Evolutionary conservation across 192 early-diverging fungal genomes (phyloP), one percentile per base, ranked within the genome.

Genomic region (Dissophora globulifera): DNA sequence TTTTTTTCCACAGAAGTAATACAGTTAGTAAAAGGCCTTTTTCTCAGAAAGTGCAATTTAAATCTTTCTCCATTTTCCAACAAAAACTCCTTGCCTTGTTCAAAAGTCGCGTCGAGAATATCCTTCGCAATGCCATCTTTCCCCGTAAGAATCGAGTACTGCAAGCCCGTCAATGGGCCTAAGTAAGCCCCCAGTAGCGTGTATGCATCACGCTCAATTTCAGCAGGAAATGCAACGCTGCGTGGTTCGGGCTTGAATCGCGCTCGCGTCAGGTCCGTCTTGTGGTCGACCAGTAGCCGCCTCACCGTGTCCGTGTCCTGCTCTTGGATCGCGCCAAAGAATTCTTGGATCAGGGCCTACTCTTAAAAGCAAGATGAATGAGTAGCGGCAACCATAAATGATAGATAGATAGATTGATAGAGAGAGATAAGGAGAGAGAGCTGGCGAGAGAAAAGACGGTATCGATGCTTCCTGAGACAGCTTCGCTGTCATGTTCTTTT

Each of bases 121-220:
- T 92, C 91, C 57, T 76, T 81, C 1, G 91, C 91, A 46, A 89
- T 82, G 0, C 67, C 64, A 65, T 90, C 88, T 11, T 81, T 58
- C 30, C 88, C 91, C 9, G 65, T 78, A 48, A 92, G 49, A 27
- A 92, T 88, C 0, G 91, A 88, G 38, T 82, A 63, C 48, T 92
- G 91, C 38, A 92, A 46, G 2, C 87, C 81, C 2, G 87, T 89
- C 55, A 88, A 57, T 9, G 81, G 71, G 1, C 91, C 91, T 22
- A 91, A 51, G 52, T 88, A 92, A 2, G 91, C 91, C 4, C 91
- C 90, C 43, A 92, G 60, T 29, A 87, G 82, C 51, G 86, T 88
- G 62, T 84, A 89, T 4, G 89, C 86, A 56, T 92, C 89, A 10
- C 88, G 67, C 72, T 91, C 89, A 32, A 83, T 41, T 25, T 62